These are phyloP conservation scores for Fragaria ananassa DNA, from an alignment of 306 rosid genomes.

Conservation along the genomic window DNA sequence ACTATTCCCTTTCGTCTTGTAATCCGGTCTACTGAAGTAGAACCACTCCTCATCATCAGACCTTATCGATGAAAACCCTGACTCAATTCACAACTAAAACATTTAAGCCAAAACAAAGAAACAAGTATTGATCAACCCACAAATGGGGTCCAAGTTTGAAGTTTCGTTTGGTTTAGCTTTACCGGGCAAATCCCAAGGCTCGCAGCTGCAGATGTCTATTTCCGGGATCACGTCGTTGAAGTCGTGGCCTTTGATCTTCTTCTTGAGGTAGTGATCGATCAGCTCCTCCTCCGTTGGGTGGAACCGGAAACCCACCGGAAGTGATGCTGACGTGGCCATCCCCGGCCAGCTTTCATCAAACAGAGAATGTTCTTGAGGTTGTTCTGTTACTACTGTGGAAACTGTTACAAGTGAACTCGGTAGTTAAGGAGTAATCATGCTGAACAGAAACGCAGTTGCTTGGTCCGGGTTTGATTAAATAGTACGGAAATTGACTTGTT, in stretches of 20 bases:
- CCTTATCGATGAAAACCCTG: constrained; percentile 28
- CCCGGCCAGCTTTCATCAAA: not conserved
- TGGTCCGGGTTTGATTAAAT: not conserved
- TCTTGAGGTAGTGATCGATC: constrained; percentile 37
- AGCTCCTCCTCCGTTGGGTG: constrained; percentile 70
- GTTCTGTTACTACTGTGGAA: not conserved
- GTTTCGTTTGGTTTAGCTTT: not conserved
- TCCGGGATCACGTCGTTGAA: constrained; percentile 25
- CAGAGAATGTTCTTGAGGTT: not conserved
- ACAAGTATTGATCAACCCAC: not conserved
- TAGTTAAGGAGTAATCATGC: too few species aligned
- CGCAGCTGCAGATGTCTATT: constrained; percentile 42
- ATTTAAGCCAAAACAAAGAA: not conserved
- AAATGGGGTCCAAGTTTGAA: not conserved
- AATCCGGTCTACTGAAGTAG: constrained; percentile 44
- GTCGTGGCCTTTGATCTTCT: constrained; percentile 32
- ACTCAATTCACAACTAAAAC: not conserved
- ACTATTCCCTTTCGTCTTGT: constrained; percentile 20
- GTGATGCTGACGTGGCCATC: not conserved
- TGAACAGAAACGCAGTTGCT: not conserved
- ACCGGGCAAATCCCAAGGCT: constrained; percentile 65
- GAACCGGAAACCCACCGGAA: constrained; percentile 59
- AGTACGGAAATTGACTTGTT: constrained; percentile 11
- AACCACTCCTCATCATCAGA: constrained; percentile 56
- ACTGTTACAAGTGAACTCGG: not conserved